Evolutionary conservation across 495 filamentous ascomycete species (phyloP).

Genomic region (Penicillium mononematosum): DNA sequence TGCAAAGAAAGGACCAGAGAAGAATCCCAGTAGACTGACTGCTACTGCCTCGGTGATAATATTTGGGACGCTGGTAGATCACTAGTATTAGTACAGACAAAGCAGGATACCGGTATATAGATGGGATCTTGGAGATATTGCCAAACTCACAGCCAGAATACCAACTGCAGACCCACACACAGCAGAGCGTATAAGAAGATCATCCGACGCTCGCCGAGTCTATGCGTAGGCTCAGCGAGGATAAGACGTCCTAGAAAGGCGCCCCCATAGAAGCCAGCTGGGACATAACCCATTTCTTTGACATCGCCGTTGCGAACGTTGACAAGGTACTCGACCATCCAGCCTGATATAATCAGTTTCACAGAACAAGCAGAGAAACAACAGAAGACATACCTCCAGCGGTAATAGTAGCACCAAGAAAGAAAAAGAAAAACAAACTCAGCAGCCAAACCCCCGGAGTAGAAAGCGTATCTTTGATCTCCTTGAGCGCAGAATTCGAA

Average conservation of each 20-base stretch:
- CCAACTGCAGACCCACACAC: constrained; percentile 31
- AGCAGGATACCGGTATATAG: neutral
- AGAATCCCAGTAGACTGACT: constrained; percentile 31
- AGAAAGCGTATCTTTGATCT: constrained; percentile 27
- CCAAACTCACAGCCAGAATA: constrained; percentile 35
- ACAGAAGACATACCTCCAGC: constrained; percentile 25
- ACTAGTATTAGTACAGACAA: neutral
- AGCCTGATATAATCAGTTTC: constrained; percentile 15
- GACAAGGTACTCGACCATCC: constrained; percentile 37
- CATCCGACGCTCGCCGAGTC: constrained; percentile 33
- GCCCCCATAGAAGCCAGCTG: constrained; percentile 32
- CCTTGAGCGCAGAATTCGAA: constrained; percentile 13
- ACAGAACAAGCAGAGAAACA: neutral
- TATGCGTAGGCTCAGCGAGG: constrained; percentile 31
- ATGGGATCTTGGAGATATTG: neutral
- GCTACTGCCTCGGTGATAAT: constrained; percentile 37
- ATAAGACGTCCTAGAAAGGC: constrained; percentile 29
- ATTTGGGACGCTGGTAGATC: constrained; percentile 27
- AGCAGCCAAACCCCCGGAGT: constrained; percentile 30
- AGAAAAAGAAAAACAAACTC: constrained; percentile 37
- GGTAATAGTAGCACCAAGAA: constrained; percentile 31
- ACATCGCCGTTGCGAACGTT: constrained; percentile 32
- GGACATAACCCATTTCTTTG: constrained; percentile 34
- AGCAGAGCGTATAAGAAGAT: constrained; percentile 31
- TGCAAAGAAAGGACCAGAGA: constrained; percentile 36